A percentile compares a stretch with the other conserved stretches of the same genome.
phyloP scores from a whole-genome alignment of 495 filamentous ascomycete species.

The Neurospora tetrasperma region DNA sequence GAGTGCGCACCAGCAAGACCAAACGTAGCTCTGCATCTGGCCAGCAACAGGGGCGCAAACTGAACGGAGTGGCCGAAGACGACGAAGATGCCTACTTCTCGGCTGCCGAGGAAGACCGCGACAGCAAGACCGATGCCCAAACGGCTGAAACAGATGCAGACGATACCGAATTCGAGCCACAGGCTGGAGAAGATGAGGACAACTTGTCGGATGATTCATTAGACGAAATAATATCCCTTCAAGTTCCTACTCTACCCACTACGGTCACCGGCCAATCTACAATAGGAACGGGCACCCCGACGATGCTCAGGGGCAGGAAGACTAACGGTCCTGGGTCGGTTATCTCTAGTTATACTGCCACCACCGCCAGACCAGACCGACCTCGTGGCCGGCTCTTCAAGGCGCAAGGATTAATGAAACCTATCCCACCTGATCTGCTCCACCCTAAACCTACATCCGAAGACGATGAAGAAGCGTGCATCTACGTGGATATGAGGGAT shows the following conservation, averaged over 20 bases:
- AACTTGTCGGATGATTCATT: conserved; percentile 65
- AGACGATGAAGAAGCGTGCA: conserved; percentile 78
- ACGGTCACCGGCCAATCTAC: conserved; percentile 58
- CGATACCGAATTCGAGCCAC: conserved; percentile 44
- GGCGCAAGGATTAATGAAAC: conserved; percentile 60
- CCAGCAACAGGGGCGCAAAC: conserved; percentile 24
- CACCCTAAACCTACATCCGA: conserved; percentile 65
- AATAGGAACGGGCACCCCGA: conserved; percentile 60
- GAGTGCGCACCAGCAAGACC: conserved; percentile 40
- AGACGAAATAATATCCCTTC: conserved; percentile 76
- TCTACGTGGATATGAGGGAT: conserved; percentile 80
- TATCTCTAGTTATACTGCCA: conserved; percentile 72
- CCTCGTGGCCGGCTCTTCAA: conserved; percentile 56
- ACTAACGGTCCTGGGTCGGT: conserved; percentile 71
- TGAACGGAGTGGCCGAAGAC: conserved; percentile 55
- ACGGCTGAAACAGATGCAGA: conserved; percentile 33
- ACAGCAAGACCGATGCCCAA: conserved; percentile 30
- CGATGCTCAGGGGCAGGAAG: conserved; percentile 48
- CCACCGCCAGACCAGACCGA: conserved; percentile 59
- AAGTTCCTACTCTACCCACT: conserved; percentile 63
- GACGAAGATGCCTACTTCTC: conserved; percentile 80
- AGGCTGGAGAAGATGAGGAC: conserved; percentile 49
- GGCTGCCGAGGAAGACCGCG: conserved; percentile 60
- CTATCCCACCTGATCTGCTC: conserved; percentile 66
- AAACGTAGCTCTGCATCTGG: conserved; percentile 25